Conservation (phyloP, 2,329 filamentous ascomycete species). For the Xylaria sp. region DNA sequence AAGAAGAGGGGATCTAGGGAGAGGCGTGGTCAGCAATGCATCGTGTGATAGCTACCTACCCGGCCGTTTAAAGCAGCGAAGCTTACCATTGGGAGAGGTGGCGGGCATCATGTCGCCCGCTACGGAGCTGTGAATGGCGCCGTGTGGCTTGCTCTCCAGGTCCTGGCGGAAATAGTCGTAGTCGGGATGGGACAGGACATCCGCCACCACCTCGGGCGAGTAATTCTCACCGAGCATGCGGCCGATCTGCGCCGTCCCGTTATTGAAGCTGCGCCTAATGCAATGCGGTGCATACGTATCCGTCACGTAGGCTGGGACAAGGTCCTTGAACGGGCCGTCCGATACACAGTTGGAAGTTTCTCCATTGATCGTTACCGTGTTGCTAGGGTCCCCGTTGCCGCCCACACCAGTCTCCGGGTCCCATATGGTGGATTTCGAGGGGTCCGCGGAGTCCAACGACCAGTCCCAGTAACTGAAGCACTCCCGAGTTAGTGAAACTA, state of each 20-base stretch:
- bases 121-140: slow-evolving; percentile 6
- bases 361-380: neutral
- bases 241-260: neutral
- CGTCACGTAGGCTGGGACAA: slow-evolving; percentile 8
- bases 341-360: slow-evolving; percentile 10
- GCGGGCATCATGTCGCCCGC: slow-evolving; percentile 7
- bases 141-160: slow-evolving; percentile 7
- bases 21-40: neutral
- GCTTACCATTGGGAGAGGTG: slow-evolving; percentile 15
- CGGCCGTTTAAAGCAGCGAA: slow-evolving; percentile 3
- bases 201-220: slow-evolving; percentile 7
- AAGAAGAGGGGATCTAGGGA: slow-evolving; percentile 12
- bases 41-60: too few relatives aligned
- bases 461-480: slow-evolving; percentile 14
- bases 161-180: slow-evolving; percentile 3
- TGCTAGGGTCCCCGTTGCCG: neutral
- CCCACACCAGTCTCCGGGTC: slow-evolving; percentile 3
- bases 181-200: neutral
- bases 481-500: slow-evolving; percentile 1
- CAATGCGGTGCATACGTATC: slow-evolving; percentile 10
- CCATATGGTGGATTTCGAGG: slow-evolving; percentile 9
- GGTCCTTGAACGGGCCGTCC: slow-evolving; percentile 9
- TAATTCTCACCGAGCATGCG: slow-evolving; percentile 4
- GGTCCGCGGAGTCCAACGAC: slow-evolving; percentile 3
- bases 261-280: slow-evolving; percentile 7